These are phyloP conservation scores for Chaetomiaceae sp. DNA, from an alignment of 2,329 filamentous ascomycete genomes.

Conservation along the genomic window DNA sequence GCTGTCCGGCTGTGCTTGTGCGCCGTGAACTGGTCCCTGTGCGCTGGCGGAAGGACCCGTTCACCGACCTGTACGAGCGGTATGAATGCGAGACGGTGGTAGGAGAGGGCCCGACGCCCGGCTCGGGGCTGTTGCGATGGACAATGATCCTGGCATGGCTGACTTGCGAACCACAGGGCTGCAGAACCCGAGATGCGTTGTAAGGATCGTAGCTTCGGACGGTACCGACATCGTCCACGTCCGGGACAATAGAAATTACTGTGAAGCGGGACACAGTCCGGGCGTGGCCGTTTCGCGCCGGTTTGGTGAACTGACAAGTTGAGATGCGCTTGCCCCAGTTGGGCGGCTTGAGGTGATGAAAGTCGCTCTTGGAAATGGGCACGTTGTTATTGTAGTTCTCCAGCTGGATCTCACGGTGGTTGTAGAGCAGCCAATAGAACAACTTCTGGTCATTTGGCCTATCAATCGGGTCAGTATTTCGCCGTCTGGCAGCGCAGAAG, in stretches of 20 bases:
- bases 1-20: constrained; percentile 27
- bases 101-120: constrained; percentile 29
- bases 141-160: constrained; percentile 65
- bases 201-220: constrained; percentile 77
- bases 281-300: constrained; percentile 42
- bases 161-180: constrained; percentile 41
- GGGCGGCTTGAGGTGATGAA: constrained; percentile 67
- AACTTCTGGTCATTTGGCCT: constrained; percentile 87
- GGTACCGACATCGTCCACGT: constrained; percentile 44
- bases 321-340: constrained; percentile 57
- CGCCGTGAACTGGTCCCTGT: constrained; percentile 31
- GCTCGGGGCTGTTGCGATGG: constrained; percentile 47
- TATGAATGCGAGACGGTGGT: constrained; percentile 34
- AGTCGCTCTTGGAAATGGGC: constrained; percentile 83
- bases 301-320: constrained; percentile 54
- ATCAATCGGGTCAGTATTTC: constrained; percentile 3
- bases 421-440: constrained; percentile 81
- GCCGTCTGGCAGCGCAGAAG: too few species aligned
- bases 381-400: constrained; percentile 82
- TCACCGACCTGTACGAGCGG: constrained; percentile 24
- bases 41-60: constrained; percentile 25
- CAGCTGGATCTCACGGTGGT: constrained; percentile 76
- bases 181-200: constrained; percentile 57
- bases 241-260: constrained; percentile 58
- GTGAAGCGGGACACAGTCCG: constrained; percentile 58